Conservation (phyloP, 2,329 filamentous ascomycete species). For the Sporothrix inflata region DNA sequence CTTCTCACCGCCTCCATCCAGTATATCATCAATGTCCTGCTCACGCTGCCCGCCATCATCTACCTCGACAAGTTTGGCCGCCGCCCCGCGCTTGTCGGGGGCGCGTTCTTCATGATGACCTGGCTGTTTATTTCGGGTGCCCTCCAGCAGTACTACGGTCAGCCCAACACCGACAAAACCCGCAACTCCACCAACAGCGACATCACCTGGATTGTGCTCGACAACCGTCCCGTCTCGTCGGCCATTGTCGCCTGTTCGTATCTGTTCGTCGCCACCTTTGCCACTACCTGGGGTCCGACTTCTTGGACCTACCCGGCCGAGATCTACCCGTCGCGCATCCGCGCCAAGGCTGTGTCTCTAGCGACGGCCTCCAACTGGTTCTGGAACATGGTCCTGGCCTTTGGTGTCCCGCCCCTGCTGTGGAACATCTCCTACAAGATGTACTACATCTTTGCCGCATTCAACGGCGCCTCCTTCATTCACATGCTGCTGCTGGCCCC, state of each 20-base stretch:
- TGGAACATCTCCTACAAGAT: slow-evolving; percentile 52
- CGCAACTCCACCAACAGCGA: slow-evolving; percentile 47
- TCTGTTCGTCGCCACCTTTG: slow-evolving; percentile 71
- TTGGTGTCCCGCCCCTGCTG: slow-evolving; percentile 54
- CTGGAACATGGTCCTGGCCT: slow-evolving; percentile 59
- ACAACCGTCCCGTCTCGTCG: slow-evolving; percentile 57
- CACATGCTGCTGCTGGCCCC: slow-evolving; percentile 68
- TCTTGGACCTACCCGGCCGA: slow-evolving; percentile 56
- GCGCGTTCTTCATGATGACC: slow-evolving; percentile 61
- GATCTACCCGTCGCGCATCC: slow-evolving; percentile 48
- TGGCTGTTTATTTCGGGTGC: slow-evolving; percentile 65
- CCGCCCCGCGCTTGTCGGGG: slow-evolving; percentile 58
- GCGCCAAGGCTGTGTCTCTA: slow-evolving; percentile 51
- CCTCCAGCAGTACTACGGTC: slow-evolving; percentile 63
- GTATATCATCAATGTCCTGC: slow-evolving; percentile 65
- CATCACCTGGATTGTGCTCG: slow-evolving; percentile 61
- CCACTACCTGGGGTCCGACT: slow-evolving; percentile 56
- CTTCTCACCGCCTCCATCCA: slow-evolving; percentile 65
- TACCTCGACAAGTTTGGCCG: slow-evolving; percentile 64
- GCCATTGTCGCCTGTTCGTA: slow-evolving; percentile 72
- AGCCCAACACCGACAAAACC: slow-evolving; percentile 48
- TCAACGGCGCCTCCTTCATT: slow-evolving; percentile 68
- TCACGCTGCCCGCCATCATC: slow-evolving; percentile 63
- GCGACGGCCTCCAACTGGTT: slow-evolving; percentile 48
- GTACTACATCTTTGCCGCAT: slow-evolving; percentile 76